Evolutionary conservation across 257 asterid species (phyloP).

Genomic region (Nicotiana noctiflora): DNA sequence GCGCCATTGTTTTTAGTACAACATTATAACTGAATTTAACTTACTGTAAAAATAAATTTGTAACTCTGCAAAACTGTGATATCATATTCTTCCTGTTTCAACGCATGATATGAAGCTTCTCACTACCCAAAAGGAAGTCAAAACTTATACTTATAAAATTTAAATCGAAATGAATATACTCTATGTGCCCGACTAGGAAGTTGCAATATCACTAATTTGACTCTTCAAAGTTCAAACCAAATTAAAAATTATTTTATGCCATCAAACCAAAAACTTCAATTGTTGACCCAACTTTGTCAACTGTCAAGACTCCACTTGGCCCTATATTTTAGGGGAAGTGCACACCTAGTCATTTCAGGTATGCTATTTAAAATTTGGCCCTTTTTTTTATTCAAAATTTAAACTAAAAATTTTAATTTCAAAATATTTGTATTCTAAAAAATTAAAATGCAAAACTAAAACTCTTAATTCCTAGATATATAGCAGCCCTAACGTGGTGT

Average conservation of each 20-base stretch:
- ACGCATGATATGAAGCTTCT: not conserved
- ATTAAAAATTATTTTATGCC: not conserved
- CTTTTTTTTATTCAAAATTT: too few relatives aligned
- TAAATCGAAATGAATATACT: not conserved
- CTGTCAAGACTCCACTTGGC: not conserved
- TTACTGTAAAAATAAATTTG: too few relatives aligned
- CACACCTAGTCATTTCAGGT: too few relatives aligned
- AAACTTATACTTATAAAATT: not conserved
- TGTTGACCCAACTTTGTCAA: slow-evolving; percentile 8
- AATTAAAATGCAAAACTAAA: too few relatives aligned
- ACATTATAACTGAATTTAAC: too few relatives aligned
- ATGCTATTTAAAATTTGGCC: too few relatives aligned
- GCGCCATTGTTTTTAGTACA: too few relatives aligned
- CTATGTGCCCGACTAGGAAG: not conserved
- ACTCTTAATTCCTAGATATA: too few relatives aligned
- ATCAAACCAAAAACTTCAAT: slow-evolving; percentile 5
- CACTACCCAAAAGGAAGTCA: not conserved
- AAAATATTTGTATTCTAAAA: too few relatives aligned
- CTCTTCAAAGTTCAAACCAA: not conserved
- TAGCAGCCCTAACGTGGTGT: too few relatives aligned
- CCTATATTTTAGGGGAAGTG: not conserved
- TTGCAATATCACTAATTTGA: not conserved
- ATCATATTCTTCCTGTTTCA: not conserved
- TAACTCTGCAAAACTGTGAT: not conserved
- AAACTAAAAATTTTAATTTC: too few relatives aligned